Conservation (phyloP, 2,329 filamentous ascomycete species). For the Triangularia setosa region DNA sequence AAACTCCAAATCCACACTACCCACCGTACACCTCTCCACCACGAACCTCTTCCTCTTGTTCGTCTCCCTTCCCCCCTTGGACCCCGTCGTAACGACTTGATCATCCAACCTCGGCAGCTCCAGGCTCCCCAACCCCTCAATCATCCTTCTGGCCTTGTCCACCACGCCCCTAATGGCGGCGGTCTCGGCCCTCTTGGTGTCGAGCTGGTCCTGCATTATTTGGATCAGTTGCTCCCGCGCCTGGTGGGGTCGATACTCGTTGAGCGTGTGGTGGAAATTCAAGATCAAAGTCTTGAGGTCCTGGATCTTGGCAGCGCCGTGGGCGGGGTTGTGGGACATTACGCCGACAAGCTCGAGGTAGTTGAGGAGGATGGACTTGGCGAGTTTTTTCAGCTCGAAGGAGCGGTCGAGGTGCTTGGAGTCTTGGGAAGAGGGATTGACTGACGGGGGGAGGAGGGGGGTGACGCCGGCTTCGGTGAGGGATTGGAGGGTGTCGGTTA, state of each 20-base stretch:
- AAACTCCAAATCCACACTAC: not conserved
- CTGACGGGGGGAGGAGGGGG: conserved; percentile 49
- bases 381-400: conserved; percentile 68
- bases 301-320: conserved; percentile 65
- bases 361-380: conserved; percentile 81
- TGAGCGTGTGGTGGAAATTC: conserved; percentile 90
- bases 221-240: conserved; percentile 81
- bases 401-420: conserved; percentile 59
- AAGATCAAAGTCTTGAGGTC: conserved; percentile 80
- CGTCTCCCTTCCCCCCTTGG: not conserved
- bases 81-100: not conserved
- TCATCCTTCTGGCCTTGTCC: conserved; percentile 67
- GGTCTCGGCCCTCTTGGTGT: conserved; percentile 69
- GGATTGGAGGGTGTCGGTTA: conserved; percentile 59
- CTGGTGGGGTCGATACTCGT: conserved; percentile 91
- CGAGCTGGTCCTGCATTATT: conserved; percentile 82
- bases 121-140: conserved; percentile 63
- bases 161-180: conserved; percentile 62
- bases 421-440: conserved; percentile 39
- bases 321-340: conserved; percentile 61
- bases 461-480: conserved; percentile 68
- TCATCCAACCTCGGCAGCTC: conserved; percentile 32
- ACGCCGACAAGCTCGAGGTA: conserved; percentile 81
- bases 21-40: not conserved
- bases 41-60: not conserved